Evolutionary conservation across 495 filamentous ascomycete species (phyloP).

Genomic region (Daldinia grandis): DNA sequence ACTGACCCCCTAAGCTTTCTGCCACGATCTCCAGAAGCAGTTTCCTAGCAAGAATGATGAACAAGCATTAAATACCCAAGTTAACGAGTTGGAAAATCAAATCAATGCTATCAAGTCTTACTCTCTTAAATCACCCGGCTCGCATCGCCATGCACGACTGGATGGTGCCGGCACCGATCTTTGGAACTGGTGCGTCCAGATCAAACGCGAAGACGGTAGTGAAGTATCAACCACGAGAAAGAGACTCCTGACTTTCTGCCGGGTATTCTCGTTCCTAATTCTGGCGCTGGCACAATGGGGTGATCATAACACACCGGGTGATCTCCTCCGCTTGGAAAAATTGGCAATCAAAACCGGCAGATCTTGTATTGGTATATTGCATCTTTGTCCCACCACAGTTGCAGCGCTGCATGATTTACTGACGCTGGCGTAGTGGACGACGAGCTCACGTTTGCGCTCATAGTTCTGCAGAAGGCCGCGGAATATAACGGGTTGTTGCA

Average conservation of each 20-base stretch:
- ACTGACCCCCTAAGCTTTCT: slow-evolving; percentile 46
- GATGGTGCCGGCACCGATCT: slow-evolving; percentile 63
- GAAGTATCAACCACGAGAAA: slow-evolving; percentile 21
- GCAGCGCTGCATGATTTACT: slow-evolving; percentile 14
- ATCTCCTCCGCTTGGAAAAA: slow-evolving; percentile 67
- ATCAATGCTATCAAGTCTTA: slow-evolving; percentile 33
- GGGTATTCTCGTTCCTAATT: slow-evolving; percentile 74
- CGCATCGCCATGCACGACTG: slow-evolving; percentile 54
- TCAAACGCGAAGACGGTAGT: slow-evolving; percentile 47
- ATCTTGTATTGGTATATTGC: slow-evolving; percentile 68
- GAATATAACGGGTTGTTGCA: slow-evolving; percentile 67
- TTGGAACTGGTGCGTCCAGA: slow-evolving; percentile 73
- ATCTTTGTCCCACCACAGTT: slow-evolving; percentile 22
- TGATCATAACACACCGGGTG: slow-evolving; percentile 38
- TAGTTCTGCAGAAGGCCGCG: slow-evolving; percentile 69
- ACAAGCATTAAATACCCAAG: slow-evolving; percentile 10
- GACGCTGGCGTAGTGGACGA: slow-evolving; percentile 52
- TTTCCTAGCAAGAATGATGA: slow-evolving; percentile 27
- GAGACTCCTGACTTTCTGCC: slow-evolving; percentile 53
- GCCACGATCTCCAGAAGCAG: slow-evolving; percentile 40
- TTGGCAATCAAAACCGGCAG: slow-evolving; percentile 71
- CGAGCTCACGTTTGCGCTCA: slow-evolving; percentile 64
- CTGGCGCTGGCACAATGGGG: slow-evolving; percentile 66
- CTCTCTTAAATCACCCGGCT: slow-evolving; percentile 27
- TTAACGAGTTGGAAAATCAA: slow-evolving; percentile 35